Percentiles rank a stretch among this genome's conserved stretches.
Evolutionary conservation across 1,139 yeast genomes (phyloP).

Genomic region (Diutina catenulata): DNA sequence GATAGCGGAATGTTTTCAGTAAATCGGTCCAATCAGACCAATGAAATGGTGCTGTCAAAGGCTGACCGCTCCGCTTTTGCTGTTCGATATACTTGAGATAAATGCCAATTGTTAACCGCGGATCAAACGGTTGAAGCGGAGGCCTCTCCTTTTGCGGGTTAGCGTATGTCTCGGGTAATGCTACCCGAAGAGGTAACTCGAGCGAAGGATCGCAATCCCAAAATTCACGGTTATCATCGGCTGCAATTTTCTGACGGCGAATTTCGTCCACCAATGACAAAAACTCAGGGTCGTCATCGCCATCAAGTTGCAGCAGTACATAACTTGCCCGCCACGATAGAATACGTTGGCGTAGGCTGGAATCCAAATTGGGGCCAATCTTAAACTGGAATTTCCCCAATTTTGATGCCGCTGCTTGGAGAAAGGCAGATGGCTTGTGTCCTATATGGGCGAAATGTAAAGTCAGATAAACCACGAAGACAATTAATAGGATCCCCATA

Average conservation of each 20-base stretch:
- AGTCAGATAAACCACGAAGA: not conserved
- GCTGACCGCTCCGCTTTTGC: not conserved
- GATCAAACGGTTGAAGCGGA: conserved; percentile 28
- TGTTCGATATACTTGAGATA: conserved; percentile 20
- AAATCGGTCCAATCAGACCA: conserved; percentile 4
- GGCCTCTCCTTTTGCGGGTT: conserved; percentile 8
- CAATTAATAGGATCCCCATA: not conserved
- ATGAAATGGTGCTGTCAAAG: not conserved
- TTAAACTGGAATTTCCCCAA: no score
- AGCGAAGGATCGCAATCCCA: conserved; percentile 16
- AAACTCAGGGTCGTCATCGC: conserved; percentile 13
- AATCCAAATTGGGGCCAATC: no score
- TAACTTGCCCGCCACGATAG: no score
- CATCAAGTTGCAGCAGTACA: no score
- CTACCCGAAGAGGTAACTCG: conserved; percentile 11
- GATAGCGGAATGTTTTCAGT: no score
- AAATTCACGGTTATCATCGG: conserved; percentile 15
- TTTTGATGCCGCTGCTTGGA: no score
- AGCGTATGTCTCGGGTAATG: conserved; percentile 14
- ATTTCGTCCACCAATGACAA: conserved; percentile 9
- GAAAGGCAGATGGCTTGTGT: no score
- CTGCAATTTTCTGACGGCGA: conserved; percentile 10
- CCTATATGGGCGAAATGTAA: no score
- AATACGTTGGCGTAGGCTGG: no score
- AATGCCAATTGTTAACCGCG: conserved; percentile 33